Evolutionary conservation across 1,139 yeast genomes (phyloP), one percentile per base, ranked within the genome.

Genomic region (Pichia sp.): DNA sequence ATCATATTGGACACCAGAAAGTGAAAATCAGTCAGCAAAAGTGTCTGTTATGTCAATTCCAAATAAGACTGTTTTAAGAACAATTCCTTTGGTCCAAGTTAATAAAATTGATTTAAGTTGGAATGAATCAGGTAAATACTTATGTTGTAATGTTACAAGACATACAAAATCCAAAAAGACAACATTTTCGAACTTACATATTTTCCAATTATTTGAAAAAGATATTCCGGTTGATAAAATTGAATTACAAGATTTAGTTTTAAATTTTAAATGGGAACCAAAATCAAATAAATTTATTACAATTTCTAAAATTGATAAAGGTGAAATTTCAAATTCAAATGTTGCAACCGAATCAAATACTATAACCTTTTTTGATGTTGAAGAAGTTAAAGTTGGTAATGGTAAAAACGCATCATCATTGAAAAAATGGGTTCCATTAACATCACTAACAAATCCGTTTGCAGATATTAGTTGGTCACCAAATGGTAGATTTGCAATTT

Each of bases 1-100:
- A 62, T 84, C 96, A 44, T 93, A 86, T 75, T 95, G 99, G 99
- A 90, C 96, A 48, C 99, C 99, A 51, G 99, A 95, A 73, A 76
- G 85, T 56, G 71, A 80, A 59, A 91, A 93, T 71, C 96, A 91
- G 74, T 87, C 97, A 48, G 98, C 99, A 34, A 86, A 96, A 70
- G 98, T 93, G 55, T 82, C 96, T 30, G 73, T 95, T 59, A 86
- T 93, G 84, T 91, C 89, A 65, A 80, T 93, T 55, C 96, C 96
- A 53, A 75, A 89, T 36, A 87, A 87, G 69, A 78, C 82, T 68
- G 84, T 90, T 51, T 72, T 95, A 59, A 87, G 97, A 77, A 87
- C 96, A 53, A 84, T 95, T 63, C 91, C 93, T 72, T 77, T 93
- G 72, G 91, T 93, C 77, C 96, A 93, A 73, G 99, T 93, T 54